These are phyloP conservation scores for Botrytis deweyae DNA, from an alignment of 2,329 filamentous ascomycete species.

Conservation along the genomic window DNA sequence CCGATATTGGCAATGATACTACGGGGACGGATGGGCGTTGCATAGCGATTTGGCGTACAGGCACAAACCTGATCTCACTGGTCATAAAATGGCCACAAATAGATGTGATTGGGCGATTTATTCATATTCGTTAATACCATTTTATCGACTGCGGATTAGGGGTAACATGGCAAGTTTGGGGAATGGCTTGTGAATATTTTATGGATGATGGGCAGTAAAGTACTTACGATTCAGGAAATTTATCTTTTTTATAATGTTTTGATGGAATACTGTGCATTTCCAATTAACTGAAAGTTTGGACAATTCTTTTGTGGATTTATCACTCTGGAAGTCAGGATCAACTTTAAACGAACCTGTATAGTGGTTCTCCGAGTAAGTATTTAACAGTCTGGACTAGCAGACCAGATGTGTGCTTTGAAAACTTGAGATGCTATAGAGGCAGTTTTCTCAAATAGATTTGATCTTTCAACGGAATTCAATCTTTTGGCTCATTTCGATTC, in stretches of 20 bases:
- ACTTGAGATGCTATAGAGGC: not conserved
- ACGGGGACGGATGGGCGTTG: constrained; percentile 36
- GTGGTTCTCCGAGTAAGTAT: not conserved
- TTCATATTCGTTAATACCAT: constrained; percentile 34
- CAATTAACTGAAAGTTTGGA: not conserved
- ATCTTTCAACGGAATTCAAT: not conserved
- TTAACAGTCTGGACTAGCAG: not conserved
- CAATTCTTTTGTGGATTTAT: not conserved
- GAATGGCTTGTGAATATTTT: constrained; percentile 18
- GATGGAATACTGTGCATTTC: not conserved
- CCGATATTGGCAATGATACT: constrained; percentile 27
- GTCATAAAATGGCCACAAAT: constrained; percentile 15
- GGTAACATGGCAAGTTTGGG: constrained; percentile 17
- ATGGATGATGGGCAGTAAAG: constrained; percentile 13
- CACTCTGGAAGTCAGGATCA: not conserved
- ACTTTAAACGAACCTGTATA: not conserved
- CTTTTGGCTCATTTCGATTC: not conserved
- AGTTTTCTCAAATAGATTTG: not conserved
- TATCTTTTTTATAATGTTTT: constrained; percentile 11
- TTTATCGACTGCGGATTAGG: constrained; percentile 23
- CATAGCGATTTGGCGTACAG: constrained; percentile 41
- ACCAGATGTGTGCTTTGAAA: not conserved
- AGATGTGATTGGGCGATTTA: constrained; percentile 13
- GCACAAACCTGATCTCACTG: constrained; percentile 21
- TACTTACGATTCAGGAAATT: constrained; percentile 4